Evolutionary conservation across 1,284 basidiomycete genomes (phyloP).

Genomic region (Blastosporella zonata): DNA sequence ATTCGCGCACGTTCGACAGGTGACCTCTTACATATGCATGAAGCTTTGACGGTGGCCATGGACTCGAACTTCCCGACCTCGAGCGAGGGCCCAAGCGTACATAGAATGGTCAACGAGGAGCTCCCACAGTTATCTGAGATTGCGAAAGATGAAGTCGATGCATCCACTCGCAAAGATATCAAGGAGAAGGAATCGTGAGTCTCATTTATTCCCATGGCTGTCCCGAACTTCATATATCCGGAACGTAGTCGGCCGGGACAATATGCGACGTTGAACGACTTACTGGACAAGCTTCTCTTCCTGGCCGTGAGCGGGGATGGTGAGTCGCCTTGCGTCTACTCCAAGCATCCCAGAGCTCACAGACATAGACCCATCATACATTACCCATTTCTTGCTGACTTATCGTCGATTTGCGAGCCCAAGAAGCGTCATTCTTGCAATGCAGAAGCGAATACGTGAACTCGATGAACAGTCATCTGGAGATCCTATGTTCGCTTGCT

Average conservation of each 20-base stretch:
- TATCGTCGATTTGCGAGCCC: conserved; percentile 78
- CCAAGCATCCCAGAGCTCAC: conserved; percentile 11
- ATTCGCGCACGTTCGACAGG: conserved; percentile 54
- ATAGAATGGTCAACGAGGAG: conserved; percentile 18
- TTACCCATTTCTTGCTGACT: conserved; percentile 75
- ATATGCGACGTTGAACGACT: conserved; percentile 70
- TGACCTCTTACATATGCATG: conserved; percentile 50
- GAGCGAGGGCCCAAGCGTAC: not conserved
- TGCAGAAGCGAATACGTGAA: conserved; percentile 80
- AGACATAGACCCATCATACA: conserved; percentile 62
- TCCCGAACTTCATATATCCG: not conserved
- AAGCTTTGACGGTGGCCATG: conserved; percentile 36
- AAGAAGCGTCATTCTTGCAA: conserved; percentile 70
- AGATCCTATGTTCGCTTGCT: conserved; percentile 79
- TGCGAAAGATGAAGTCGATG: conserved; percentile 7
- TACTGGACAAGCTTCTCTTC: conserved; percentile 75
- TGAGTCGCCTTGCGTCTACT: conserved; percentile 30
- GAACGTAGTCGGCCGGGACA: conserved; percentile 55
- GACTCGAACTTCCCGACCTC: conserved; percentile 4
- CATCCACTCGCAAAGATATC: conserved; percentile 10
- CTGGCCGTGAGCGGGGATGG: conserved; percentile 75
- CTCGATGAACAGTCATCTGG: conserved; percentile 61
- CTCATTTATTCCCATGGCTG: conserved; percentile 2
- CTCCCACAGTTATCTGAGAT: conserved; percentile 11
- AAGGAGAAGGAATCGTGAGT: conserved; percentile 41